Evolutionary conservation across 768 basidiomycete species (phyloP), one percentile per base, ranked within the genome.

Genomic region (Scleroderma citrinum): DNA sequence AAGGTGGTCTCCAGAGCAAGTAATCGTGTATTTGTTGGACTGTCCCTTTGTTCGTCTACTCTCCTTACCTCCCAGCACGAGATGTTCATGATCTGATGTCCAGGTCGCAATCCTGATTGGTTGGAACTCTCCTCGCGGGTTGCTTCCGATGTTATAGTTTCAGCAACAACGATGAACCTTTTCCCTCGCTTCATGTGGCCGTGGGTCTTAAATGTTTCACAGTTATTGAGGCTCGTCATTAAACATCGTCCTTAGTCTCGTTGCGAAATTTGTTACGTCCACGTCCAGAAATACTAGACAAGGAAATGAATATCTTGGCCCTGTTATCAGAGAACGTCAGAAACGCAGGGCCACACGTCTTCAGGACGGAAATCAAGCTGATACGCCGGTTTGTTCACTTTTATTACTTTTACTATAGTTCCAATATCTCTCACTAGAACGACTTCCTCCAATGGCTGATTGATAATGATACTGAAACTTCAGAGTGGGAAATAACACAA

Each of bases 1-100:
- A 53, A 60, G 26, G 61, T 80, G 16, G 60, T 78, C 11, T 65
- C 69, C 32, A 66, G 75, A 31, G 61, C 67, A 2, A 71, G 62
- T 42, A 76, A 75, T 54, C 70, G 78, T 7, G 47, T 72, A 4
- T 75, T 80, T 52, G 70, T 80, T 7, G 77, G 76, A 0, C 59
- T 69, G 17, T 74, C 76, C 1, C 41, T 75, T 1, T 79, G 78
- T 76, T 45, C 23, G 71, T 62, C 31, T 10, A 14, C 17, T 24
- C 1, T 26, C 10, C 7, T 24, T 19, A 34, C 3, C 36, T 21
- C 8, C 30, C 23, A 40, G 13, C 21, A 17, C 31, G 26, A 29
- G 26, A n/a, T 37, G 29, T 40, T 4, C 34, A 32, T 16, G 38
- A 6, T 34, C 5, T 7, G 29, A 19, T n/a, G 7, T 44, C 17